Conservation (phyloP, 2,329 filamentous ascomycete species). For the Trichophyton verrucosum region DNA sequence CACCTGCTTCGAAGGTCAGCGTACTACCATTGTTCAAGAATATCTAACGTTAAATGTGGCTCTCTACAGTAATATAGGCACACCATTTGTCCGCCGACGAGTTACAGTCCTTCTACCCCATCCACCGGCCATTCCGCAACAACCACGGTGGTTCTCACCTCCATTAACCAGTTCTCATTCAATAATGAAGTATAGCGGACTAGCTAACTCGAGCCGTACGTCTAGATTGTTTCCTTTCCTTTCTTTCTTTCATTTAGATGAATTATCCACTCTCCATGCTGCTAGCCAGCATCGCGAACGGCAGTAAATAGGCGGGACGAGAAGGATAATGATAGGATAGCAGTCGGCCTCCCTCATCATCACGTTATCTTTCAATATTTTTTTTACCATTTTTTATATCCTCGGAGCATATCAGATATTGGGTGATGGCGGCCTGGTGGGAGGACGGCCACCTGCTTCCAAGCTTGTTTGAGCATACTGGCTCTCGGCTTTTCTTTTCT, state of each 20-base stretch:
- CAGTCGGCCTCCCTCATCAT: no score
- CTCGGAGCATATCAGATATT: neutral
- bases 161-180: neutral
- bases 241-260: neutral
- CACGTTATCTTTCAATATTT: neutral
- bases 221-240: neutral
- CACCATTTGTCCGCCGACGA: neutral
- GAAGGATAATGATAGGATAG: neutral
- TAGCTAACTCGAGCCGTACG: neutral
- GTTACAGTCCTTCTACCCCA: neutral
- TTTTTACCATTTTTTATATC: neutral
- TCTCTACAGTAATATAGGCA: no score
- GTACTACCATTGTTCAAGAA: neutral
- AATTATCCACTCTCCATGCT: neutral
- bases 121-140: neutral
- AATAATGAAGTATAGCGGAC: neutral
- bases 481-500: neutral
- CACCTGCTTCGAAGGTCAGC: neutral
- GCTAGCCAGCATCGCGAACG: neutral
- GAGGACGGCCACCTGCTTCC: no score
- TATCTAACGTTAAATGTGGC: neutral
- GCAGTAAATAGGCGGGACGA: neutral
- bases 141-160: slow-evolving; percentile 1
- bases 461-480: no score
- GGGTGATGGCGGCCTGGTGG: neutral